These are phyloP conservation scores for Penicillium sp. DNA, from an alignment of 2,329 filamentous ascomycete genomes.

Conservation along the genomic window DNA sequence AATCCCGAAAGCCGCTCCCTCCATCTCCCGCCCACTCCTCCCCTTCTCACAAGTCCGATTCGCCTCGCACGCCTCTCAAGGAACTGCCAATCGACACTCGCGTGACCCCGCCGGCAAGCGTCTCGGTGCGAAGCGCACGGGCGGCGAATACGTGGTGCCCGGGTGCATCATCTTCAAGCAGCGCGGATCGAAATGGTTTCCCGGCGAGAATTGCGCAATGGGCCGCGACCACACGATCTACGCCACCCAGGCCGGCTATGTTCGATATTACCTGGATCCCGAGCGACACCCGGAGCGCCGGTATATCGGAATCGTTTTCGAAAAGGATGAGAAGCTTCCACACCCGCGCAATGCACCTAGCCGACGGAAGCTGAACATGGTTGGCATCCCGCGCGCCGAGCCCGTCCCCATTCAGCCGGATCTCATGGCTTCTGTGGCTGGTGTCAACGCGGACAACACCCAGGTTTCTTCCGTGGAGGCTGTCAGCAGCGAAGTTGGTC, in stretches of 20 bases:
- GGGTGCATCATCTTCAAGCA: conserved; percentile 99
- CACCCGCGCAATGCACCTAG: conserved; percentile 71
- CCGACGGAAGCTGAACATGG: conserved; percentile 72
- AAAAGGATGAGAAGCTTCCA: conserved; percentile 77
- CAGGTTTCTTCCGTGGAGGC: conserved; percentile 24
- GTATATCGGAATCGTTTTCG: conserved; percentile 91
- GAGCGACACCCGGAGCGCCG: conserved; percentile 77
- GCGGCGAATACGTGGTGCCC: conserved; percentile 88
- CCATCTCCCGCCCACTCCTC: conserved; percentile 31
- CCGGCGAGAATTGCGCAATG: conserved; percentile 92
- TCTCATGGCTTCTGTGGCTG: conserved; percentile 25
- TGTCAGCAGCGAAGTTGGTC: conserved; percentile 27
- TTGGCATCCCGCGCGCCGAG: conserved; percentile 47
- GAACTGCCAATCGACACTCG: conserved; percentile 63
- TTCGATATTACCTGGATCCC: conserved; percentile 95
- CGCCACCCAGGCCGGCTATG: conserved; percentile 79
- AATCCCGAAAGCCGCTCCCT: conserved; percentile 26
- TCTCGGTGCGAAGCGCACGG: conserved; percentile 88
- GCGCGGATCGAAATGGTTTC: conserved; percentile 89
- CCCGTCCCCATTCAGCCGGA: conserved; percentile 21
- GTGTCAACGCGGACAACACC: conserved; percentile 24
- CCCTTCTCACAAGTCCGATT: conserved; percentile 54
- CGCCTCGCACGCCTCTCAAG: conserved; percentile 64
- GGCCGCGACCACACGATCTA: conserved; percentile 96
- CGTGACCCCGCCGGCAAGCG: conserved; percentile 77